Percentiles rank a stretch among this genome's conserved stretches.
Evolutionary conservation across 371 early-diverging fungal genomes (phyloP).

Genomic region (Circinella minor): DNA sequence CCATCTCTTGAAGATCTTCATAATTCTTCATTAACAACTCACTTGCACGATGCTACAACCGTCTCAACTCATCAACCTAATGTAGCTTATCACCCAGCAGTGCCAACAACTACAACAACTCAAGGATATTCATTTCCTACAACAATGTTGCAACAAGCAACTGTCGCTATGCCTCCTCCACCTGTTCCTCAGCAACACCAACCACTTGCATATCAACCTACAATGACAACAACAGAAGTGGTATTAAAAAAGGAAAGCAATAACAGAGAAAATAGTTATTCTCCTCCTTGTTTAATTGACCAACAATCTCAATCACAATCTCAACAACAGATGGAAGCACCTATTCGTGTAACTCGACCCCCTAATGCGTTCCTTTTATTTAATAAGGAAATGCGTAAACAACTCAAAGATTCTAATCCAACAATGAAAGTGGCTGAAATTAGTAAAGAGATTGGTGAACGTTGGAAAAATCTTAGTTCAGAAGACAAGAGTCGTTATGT

Average conservation of each 20-base stretch:
- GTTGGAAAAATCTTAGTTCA: slow-evolving; percentile 58
- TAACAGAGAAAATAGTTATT: too few species aligned
- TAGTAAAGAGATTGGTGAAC: slow-evolving; percentile 63
- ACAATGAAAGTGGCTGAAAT: slow-evolving; percentile 69
- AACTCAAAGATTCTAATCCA: slow-evolving; percentile 66
- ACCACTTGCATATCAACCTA: slow-evolving; percentile 28
- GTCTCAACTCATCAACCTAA: neutral
- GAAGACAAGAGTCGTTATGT: slow-evolving; percentile 44
- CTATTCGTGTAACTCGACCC: slow-evolving; percentile 62
- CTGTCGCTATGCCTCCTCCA: too few species aligned
- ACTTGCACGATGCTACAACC: slow-evolving; percentile 16
- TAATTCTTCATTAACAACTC: slow-evolving; percentile 23
- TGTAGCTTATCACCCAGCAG: too few species aligned
- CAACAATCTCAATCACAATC: slow-evolving; percentile 6
- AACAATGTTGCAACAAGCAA: too few species aligned
- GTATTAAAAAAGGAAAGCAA: too few species aligned
- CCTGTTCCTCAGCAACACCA: neutral
- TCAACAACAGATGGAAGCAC: slow-evolving; percentile 10
- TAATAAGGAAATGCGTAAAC: slow-evolving; percentile 68
- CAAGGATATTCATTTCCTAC: neutral
- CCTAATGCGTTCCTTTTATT: slow-evolving; percentile 72
- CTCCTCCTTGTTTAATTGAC: too few species aligned
- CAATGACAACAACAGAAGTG: neutral
- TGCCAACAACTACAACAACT: neutral
- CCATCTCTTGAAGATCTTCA: slow-evolving; percentile 27